Evolutionary conservation across 2,329 filamentous ascomycete genomes (phyloP), one percentile per base, ranked within the genome.

Genomic region (Aspergillus pseudoterreus): DNA sequence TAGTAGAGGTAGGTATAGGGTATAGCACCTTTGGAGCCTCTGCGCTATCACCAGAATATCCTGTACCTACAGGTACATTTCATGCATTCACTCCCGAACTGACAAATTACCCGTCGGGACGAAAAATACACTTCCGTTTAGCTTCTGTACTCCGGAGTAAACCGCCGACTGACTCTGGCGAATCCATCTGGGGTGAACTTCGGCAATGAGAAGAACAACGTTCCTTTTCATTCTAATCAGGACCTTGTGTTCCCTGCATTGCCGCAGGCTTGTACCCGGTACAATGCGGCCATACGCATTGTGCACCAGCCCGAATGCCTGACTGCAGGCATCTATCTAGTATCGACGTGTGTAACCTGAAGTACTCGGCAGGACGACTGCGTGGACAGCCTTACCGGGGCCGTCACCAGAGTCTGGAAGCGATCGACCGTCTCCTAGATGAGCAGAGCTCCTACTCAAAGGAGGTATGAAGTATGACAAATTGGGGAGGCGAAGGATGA

Each of bases 301-400:
- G 39, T 42, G 39, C 4, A 22, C 15, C 19, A 21, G 15, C 11
- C 15, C 17, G 17, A 12, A 42, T 19, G 39, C 39, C 15, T 42
- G 39, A 21, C 19, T 42, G 39, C 39, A 17, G 35, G 35, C 15
- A 17, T 38, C 35, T n/a, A 2, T 38, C 35, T n/a, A 15, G 14
- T 38, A 30, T 30, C 27, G 27, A 30, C 43, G n/a, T 14, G 24
- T 27, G 27, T 8, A 8, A 30, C 27, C 27, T 6, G 41, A 44
- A 41, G 43, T 39, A 45, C 47, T 50, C 47, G 47, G 32, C 47
- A 48, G 46, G 21, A 44, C 47, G 45, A 30, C 45, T 56, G 51
- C 58, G 49, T 53, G 51, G 43, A 48, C 52, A 58, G 56, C 57
- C 55, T 58, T 59, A 58, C 57, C 52, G 49, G 57, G 57, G 53